Percentiles rank a stretch among this genome's conserved stretches.
Evolutionary conservation across 306 rosid genomes (phyloP).

Genomic region (Geum urbanum): DNA sequence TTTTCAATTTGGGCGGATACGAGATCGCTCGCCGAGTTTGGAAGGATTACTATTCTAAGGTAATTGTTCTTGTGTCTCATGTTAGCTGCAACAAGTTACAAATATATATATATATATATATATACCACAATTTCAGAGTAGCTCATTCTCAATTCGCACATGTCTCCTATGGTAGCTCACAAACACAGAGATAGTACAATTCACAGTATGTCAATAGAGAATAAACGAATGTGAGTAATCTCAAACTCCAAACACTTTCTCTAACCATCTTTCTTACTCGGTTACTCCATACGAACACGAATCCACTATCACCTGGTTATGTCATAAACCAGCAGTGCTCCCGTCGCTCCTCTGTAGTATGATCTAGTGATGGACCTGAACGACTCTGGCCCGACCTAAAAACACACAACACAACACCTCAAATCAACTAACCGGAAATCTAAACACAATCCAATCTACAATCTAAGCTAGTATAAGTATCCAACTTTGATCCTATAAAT

Average conservation of each 20-base stretch:
- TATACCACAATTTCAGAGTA: too few relatives aligned
- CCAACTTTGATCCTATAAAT: background rate
- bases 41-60: too few relatives aligned
- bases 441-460: background rate
- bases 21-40: too few relatives aligned
- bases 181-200: background rate
- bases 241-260: background rate
- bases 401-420: background rate
- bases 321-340: slow-evolving; percentile 96
- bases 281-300: background rate
- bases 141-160: background rate
- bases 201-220: background rate
- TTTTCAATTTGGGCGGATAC: too few relatives aligned
- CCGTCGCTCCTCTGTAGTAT: slow-evolving; percentile 95
- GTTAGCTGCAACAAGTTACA: background rate
- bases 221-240: background rate
- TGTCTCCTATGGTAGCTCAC: background rate
- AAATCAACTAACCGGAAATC: background rate
- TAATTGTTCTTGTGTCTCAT: too few relatives aligned
- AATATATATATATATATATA: too few relatives aligned
- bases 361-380: slow-evolving; percentile 97
- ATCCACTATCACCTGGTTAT: slow-evolving; percentile 60
- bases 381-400: slow-evolving; percentile 98
- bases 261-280: too few relatives aligned
- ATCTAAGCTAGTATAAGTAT: background rate